Evolutionary conservation across 2,329 filamentous ascomycete genomes (phyloP).

Genomic region (Beauveria scarabaeidicola): DNA sequence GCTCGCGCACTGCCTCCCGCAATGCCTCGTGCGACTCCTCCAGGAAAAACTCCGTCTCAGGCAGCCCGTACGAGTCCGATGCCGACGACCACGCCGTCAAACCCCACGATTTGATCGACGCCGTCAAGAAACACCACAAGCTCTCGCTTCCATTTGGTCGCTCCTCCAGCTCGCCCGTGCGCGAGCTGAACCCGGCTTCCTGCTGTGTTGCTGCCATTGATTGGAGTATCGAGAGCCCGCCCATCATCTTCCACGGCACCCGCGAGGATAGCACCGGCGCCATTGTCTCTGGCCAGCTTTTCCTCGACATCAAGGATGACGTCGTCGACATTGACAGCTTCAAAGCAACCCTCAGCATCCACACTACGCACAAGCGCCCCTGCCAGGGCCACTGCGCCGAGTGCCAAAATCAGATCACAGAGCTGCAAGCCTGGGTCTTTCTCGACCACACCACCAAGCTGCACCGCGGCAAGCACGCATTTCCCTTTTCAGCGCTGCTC

Average conservation of each 20-base stretch:
- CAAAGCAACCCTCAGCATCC: conserved; percentile 61
- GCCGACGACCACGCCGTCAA: conserved; percentile 29
- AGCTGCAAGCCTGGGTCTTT: conserved; percentile 74
- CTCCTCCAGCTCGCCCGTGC: conserved; percentile 12
- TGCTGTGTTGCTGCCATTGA: conserved; percentile 33
- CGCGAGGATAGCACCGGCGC: conserved; percentile 71
- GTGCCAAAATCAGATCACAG: conserved; percentile 62
- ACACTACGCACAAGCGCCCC: conserved; percentile 70
- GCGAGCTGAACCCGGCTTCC: conserved; percentile 18
- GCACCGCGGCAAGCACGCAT: conserved; percentile 56
- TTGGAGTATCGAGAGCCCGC: conserved; percentile 73
- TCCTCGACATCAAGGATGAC: conserved; percentile 62
- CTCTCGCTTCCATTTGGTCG: conserved; percentile 31
- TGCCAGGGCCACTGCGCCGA: conserved; percentile 70
- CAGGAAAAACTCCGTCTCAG: conserved; percentile 20
- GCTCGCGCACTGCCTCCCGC: conserved; percentile 17
- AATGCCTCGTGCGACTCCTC: conserved; percentile 12
- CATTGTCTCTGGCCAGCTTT: conserved; percentile 74
- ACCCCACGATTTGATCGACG: conserved; percentile 31
- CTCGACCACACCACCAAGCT: conserved; percentile 48
- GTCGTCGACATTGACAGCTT: conserved; percentile 62
- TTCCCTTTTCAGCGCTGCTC: conserved; percentile 83
- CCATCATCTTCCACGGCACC: conserved; percentile 73
- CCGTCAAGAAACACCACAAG: conserved; percentile 34
- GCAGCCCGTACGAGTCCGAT: conserved; percentile 28